These are phyloP conservation scores for Lithohypha guttulata DNA, from an alignment of 2,329 filamentous ascomycete species.

Conservation along the genomic window DNA sequence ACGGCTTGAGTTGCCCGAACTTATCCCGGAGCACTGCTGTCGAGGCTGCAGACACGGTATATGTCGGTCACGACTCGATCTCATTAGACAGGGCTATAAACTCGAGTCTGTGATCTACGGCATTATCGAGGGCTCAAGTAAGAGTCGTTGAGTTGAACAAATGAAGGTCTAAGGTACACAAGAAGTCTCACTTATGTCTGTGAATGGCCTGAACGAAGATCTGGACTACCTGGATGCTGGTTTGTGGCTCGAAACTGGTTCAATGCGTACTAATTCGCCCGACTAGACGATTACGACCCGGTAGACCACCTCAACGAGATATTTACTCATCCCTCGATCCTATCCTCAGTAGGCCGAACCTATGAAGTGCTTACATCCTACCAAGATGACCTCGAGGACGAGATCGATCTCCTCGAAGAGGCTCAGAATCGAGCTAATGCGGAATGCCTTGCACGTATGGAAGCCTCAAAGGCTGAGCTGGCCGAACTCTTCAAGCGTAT, in stretches of 20 bases:
- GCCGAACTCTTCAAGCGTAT: conserved; percentile 88
- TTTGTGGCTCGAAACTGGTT: conserved; percentile 17
- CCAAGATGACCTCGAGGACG: conserved; percentile 69
- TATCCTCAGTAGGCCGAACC: conserved; percentile 64
- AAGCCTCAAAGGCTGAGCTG: conserved; percentile 80
- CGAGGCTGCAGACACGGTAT: too few relatives aligned
- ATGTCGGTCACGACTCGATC: too few relatives aligned
- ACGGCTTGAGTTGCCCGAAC: too few relatives aligned
- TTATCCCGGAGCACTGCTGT: too few relatives aligned
- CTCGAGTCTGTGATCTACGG: too few relatives aligned
- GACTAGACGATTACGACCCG: conserved; percentile 71
- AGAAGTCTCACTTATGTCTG: conserved; percentile 9
- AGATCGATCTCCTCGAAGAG: conserved; percentile 62
- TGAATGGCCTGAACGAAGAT: conserved; percentile 18
- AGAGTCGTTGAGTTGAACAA: too few relatives aligned
- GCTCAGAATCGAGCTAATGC: conserved; percentile 74
- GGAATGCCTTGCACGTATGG: conserved; percentile 82
- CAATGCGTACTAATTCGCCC: conserved; percentile 5
- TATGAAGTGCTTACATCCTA: conserved; percentile 62
- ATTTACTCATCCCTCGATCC: conserved; percentile 79
- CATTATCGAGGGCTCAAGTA: too few relatives aligned
- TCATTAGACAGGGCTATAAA: too few relatives aligned
- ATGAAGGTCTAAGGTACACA: too few relatives aligned
- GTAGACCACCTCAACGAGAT: conserved; percentile 87
- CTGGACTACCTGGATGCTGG: conserved; percentile 36